phyloP scores from a whole-genome alignment of 805 yeast genomes.

The Starmera caribaea region DNA sequence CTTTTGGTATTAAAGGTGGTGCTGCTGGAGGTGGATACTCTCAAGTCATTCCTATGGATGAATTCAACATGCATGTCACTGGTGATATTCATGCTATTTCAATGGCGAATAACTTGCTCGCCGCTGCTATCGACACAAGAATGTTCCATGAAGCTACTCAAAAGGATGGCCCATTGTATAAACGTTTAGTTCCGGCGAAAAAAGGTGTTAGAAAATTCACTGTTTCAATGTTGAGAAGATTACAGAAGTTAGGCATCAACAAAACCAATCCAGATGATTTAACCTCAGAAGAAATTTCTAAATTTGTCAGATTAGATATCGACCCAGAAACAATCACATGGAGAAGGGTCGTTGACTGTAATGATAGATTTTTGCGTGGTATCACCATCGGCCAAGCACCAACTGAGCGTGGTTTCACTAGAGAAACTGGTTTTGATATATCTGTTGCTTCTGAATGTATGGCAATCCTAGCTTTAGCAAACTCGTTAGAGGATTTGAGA shows the following conservation, averaged over 20 bases:
- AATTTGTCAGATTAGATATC: slow-evolving; percentile 77
- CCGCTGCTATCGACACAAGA: slow-evolving; percentile 95
- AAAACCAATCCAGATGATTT: slow-evolving; percentile 75
- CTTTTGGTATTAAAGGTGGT: slow-evolving; percentile 98
- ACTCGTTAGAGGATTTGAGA: slow-evolving; percentile 73
- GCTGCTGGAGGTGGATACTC: slow-evolving; percentile 99
- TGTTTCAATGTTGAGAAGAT: slow-evolving; percentile 66
- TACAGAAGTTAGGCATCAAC: slow-evolving; percentile 70
- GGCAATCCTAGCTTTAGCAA: slow-evolving; percentile 88
- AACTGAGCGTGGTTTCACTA: slow-evolving; percentile 81
- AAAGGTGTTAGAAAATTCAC: slow-evolving; percentile 76
- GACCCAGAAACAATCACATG: slow-evolving; percentile 87
- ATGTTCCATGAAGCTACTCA: slow-evolving; percentile 92
- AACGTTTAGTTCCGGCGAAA: slow-evolving; percentile 77
- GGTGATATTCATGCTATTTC: slow-evolving; percentile 97
- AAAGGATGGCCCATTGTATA: slow-evolving; percentile 70
- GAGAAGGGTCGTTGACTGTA: slow-evolving; percentile 89
- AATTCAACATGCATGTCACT: slow-evolving; percentile 93
- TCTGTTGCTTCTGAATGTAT: slow-evolving; percentile 94
- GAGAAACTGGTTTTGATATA: slow-evolving; percentile 90
- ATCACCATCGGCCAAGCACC: slow-evolving; percentile 87
- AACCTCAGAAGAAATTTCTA: slow-evolving; percentile 62
- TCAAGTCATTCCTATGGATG: slow-evolving; percentile 98
- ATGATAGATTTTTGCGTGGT: slow-evolving; percentile 85
- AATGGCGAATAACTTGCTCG: slow-evolving; percentile 86